phyloP scores from a whole-genome alignment of 129 eudicot species.

The Arctium lappa region DNA sequence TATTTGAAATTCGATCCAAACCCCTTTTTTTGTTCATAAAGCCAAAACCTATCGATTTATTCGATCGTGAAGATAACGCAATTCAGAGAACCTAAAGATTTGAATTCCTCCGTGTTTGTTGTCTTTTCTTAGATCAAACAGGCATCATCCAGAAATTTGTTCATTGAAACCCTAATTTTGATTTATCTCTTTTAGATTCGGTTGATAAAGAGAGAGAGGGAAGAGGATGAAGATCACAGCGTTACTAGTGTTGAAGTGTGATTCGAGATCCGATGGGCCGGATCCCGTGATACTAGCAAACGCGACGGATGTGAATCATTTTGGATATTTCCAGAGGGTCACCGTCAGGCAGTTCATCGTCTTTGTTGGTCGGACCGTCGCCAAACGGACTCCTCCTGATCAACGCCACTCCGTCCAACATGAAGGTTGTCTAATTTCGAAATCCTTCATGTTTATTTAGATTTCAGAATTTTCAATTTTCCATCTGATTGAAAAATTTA shows the following conservation, averaged over 20 bases:
- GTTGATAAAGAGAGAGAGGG: neutral
- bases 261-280: constrained; percentile 47
- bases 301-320: constrained; percentile 72
- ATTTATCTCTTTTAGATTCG: neutral
- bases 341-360: constrained; percentile 78
- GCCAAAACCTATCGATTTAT: constrained; percentile 8
- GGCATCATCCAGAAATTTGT: neutral
- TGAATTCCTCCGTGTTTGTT: neutral
- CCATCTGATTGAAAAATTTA: neutral
- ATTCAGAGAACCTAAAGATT: constrained; percentile 2
- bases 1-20: constrained; percentile 14
- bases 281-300: constrained; percentile 75
- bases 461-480: neutral
- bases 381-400: constrained; percentile 71
- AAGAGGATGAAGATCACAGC: constrained; percentile 88
- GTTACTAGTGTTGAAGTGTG: constrained; percentile 57
- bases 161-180: constrained; percentile 11
- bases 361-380: constrained; percentile 83
- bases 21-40: neutral
- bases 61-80: constrained; percentile 28
- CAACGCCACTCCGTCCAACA: constrained; percentile 93
- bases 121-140: neutral
- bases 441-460: neutral
- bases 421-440: constrained; percentile 46
- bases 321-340: constrained; percentile 82